Base-by-base conservation (phyloP, 2,329 filamentous ascomycete genomes). In the Calonectria crousiana region DNA sequence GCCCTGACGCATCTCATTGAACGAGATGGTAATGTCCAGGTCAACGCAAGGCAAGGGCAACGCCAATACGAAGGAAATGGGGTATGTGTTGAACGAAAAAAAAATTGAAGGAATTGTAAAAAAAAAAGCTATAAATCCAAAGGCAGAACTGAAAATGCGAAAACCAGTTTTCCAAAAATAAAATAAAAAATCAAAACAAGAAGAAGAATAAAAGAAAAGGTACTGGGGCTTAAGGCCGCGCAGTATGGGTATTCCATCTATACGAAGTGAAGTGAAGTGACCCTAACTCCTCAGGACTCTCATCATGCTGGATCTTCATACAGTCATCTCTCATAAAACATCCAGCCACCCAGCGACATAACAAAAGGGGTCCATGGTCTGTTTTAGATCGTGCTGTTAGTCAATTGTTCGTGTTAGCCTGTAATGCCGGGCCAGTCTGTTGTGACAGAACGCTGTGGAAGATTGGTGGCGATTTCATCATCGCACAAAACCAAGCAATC, bases 1-100 rank as follows among this genome's bases (percentile, higher is more conserved):
- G 88, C 0, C 89, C 89, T 1, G 87, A 88, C 69, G 84, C 82
- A 64, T 70, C 77, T 60, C 84, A 87, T 76, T 88, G 74, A 83
- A 20, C 20, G 36, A 67, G 65, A 23, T 28, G 70, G 49, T 41
- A 30, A 67, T 65, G 34, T 72, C 51, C 36, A 58, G 56, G 52
- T 73, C 44, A 60, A 69, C 58, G 58, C 52, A 74, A 72, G 49
- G 58, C 52, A 74, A 72, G 41, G 32, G 51, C n/a, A 60, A 72
- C 67, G 34, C 13, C 30, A 64, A 60, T 14, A 60, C 38, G 23
- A 53, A 70, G 60, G 67, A 67, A 69, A 69, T 65, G 60, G 73
- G 73, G 73, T 75, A 75, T 70, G 67, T 73, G 62, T 44, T 66
- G 60, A 73, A 51, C 28, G 64, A 47, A 64, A 74, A 69, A 36